Conservation (phyloP, 2,329 filamentous ascomycete species). For the Phaeophleospora eucalypticola region DNA sequence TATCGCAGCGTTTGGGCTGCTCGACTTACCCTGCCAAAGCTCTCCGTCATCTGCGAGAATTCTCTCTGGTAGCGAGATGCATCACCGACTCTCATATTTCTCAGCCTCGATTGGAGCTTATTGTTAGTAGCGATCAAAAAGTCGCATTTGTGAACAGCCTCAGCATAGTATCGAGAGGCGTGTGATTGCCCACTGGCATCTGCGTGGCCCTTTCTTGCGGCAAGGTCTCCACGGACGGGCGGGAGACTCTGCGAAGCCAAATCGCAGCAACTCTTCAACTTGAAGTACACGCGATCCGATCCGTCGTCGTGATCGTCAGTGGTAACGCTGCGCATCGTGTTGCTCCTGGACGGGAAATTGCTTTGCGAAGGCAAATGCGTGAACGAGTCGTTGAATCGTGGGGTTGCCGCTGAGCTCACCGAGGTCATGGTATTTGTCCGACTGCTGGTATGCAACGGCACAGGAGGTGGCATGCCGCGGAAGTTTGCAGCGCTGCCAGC, state of each 20-base stretch:
- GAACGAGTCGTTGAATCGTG: conserved; percentile 79
- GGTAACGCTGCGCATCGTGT: conserved; percentile 50
- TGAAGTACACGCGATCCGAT: conserved; percentile 79
- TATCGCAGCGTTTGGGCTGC: neutral
- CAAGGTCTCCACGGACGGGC: conserved; percentile 63
- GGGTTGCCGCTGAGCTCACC: conserved; percentile 50
- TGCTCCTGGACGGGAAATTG: conserved; percentile 39
- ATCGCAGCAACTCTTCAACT: conserved; percentile 69
- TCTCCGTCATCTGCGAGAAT: conserved; percentile 68
- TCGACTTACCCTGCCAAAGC: conserved; percentile 56
- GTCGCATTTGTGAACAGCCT: conserved; percentile 67
- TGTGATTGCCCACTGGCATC: conserved; percentile 42
- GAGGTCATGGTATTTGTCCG: conserved; percentile 52
- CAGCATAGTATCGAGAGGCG: conserved; percentile 59
- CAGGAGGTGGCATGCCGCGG: conserved; percentile 36
- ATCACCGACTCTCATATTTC: conserved; percentile 78
- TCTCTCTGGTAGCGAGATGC: conserved; percentile 63
- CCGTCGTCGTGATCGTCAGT: conserved; percentile 72
- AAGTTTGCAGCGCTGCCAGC: conserved; percentile 33
- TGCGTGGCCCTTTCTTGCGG: conserved; percentile 59
- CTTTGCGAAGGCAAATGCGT: conserved; percentile 46
- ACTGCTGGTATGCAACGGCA: conserved; percentile 47
- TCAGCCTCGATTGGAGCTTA: conserved; percentile 67
- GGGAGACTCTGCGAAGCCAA: conserved; percentile 70
- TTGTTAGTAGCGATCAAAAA: conserved; percentile 70